Evolutionary conservation across 805 yeast genomes (phyloP), one percentile per base, ranked within the genome.

Genomic region (Suhomyces sp.): DNA sequence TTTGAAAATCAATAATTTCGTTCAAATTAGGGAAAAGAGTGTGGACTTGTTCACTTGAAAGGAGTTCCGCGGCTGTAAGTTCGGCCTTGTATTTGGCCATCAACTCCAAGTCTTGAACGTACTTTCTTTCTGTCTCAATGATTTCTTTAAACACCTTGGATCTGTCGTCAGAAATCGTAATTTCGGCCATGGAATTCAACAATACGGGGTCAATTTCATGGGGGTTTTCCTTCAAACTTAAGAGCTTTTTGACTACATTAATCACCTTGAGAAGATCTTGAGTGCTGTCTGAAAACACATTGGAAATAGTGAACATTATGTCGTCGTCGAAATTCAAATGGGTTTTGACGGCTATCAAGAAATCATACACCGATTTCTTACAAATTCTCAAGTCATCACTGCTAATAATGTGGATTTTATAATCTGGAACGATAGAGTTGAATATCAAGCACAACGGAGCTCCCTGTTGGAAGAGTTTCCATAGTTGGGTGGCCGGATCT

Each of bases 401-500:
- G 17, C 87, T 81, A 6, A 87, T 82, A 13, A 85, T 80, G 1
- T 86, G 79, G 45, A 87, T 73, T 51, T 85, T 82, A 51, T 79
- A 77, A 42, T 76, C 67, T 41, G 71, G 68, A 51, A 77, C 78
- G 19, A 90, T 78, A 12, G 84, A 75, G 70, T 94, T 93, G 75
- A 87, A 90, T 6, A 93, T 73, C 42, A 90, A 81, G 68, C 98
- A 92, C 42, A 94, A 74, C 4, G 98, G 96, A 2, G 96, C 86
- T 9, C 98, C 99, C 63, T 88, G 90, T 62, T 93, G 96, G 63
- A 94, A 85, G 33, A 94, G 73, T 59, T 90, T 86, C 84, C 97
- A 88, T 44, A 94, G 67, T 57, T 90, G 92, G 1, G 97, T 90
- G 2, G 89, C 97, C 3, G 98, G 97, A 67, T 94, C 99, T 63